These are phyloP conservation scores for Panus rudis DNA, from an alignment of 768 basidiomycete genomes.

Conservation along the genomic window DNA sequence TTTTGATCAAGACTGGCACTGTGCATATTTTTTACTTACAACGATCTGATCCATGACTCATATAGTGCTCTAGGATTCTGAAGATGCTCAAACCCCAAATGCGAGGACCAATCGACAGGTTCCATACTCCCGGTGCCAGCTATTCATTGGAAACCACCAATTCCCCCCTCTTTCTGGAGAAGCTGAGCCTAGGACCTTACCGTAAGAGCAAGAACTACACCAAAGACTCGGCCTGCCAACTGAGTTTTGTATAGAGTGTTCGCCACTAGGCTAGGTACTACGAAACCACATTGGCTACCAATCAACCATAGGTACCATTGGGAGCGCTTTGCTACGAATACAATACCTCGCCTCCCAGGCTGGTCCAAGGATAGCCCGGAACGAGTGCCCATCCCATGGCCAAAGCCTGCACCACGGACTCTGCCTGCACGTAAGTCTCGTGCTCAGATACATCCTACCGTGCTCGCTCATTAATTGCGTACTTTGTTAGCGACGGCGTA, in stretches of 20 bases:
- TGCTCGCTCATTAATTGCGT: constrained; percentile 1
- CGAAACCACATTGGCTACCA: constrained; percentile 53
- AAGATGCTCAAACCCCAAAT: constrained; percentile 2
- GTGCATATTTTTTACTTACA: constrained; percentile 3
- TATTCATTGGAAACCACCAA: constrained; percentile 64
- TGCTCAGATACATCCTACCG: neutral
- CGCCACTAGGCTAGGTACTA: constrained; percentile 61
- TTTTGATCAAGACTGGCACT: constrained; percentile 44
- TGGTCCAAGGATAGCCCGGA: constrained; percentile 25
- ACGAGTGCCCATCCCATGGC: constrained; percentile 62
- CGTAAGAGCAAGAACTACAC: constrained; percentile 17
- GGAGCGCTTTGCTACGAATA: constrained; percentile 65
- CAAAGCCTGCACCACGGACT: constrained; percentile 36
- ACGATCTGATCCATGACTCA: neutral
- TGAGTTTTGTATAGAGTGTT: constrained; percentile 49
- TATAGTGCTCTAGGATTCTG: constrained; percentile 2
- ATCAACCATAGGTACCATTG: constrained; percentile 55
- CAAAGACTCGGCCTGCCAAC: constrained; percentile 20
- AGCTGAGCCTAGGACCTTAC: neutral
- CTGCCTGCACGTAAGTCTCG: constrained; percentile 38
- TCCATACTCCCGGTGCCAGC: constrained; percentile 76
- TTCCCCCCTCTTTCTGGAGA: constrained; percentile 33
- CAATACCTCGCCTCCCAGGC: constrained; percentile 48
- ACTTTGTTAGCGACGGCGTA: constrained; percentile 42
- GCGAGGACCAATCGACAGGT: constrained; percentile 28